Evolutionary conservation across 805 yeast species (phyloP).

Genomic region (Saccharomycopsis sp.): DNA sequence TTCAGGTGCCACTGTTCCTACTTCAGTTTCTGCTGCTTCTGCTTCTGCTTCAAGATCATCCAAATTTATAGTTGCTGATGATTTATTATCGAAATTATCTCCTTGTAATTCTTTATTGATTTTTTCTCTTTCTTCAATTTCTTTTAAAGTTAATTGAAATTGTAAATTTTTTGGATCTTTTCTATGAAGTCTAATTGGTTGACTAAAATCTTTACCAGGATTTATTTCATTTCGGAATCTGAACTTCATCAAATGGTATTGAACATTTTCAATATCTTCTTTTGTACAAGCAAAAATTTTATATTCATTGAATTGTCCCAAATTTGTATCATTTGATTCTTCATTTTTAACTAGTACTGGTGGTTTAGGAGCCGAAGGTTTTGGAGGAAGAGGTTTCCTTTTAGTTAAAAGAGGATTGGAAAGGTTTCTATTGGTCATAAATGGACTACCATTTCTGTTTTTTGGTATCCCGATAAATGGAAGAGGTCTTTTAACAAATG

Average conservation of each 20-base stretch:
- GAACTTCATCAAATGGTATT: conserved; percentile 76
- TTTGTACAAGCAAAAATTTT: conserved; percentile 62
- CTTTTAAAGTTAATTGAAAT: conserved; percentile 70
- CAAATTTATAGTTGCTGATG: background rate
- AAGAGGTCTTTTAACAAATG: background rate
- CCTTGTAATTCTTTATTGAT: conserved; percentile 26
- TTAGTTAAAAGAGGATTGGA: background rate
- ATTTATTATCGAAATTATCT: conserved; percentile 10
- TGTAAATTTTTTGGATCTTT: conserved; percentile 91
- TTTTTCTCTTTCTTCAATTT: conserved; percentile 45
- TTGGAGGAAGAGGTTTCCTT: too few relatives aligned
- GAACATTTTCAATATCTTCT: conserved; percentile 59
- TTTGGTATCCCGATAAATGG: background rate
- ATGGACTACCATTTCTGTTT: background rate
- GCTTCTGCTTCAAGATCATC: conserved; percentile 18
- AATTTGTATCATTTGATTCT: background rate
- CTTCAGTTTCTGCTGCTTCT: conserved; percentile 3
- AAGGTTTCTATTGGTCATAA: background rate
- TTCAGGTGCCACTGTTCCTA: conserved; percentile 18
- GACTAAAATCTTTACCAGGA: conserved; percentile 58
- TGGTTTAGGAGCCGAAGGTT: too few relatives aligned
- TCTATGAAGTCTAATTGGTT: conserved; percentile 81
- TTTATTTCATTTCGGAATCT: conserved; percentile 65
- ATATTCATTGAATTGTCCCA: conserved; percentile 24
- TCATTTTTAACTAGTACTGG: background rate